These are phyloP conservation scores for Saccharomyces jurei DNA, from an alignment of 805 yeast genomes.

Conservation along the genomic window DNA sequence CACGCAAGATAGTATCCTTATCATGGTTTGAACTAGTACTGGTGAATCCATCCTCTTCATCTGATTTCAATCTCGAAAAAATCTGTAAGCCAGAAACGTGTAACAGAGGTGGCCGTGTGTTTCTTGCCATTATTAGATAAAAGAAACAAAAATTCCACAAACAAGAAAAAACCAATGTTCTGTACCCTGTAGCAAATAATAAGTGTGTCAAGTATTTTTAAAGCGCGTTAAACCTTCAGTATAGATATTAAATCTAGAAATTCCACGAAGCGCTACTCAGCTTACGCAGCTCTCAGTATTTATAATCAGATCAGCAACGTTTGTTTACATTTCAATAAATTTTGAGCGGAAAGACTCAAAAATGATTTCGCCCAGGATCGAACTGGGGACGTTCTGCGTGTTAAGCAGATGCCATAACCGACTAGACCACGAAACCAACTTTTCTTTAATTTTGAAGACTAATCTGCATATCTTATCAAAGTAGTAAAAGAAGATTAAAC, in stretches of 20 bases:
- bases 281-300: neutral
- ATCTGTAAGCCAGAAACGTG: conserved; percentile 12
- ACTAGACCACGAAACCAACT: conserved; percentile 99
- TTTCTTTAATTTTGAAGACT: too few relatives aligned
- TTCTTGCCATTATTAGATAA: neutral
- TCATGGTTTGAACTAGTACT: neutral
- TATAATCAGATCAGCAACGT: neutral
- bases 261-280: too few relatives aligned
- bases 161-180: neutral
- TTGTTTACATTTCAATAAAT: neutral
- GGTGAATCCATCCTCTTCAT: neutral
- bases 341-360: neutral
- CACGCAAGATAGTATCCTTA: neutral
- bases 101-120: neutral
- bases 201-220: neutral
- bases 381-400: conserved; percentile 99
- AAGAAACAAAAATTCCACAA: neutral
- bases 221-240: too few relatives aligned
- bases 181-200: neutral
- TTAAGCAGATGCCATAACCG: conserved; percentile 99
- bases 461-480: too few relatives aligned
- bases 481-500: too few relatives aligned
- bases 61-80: conserved; percentile 2
- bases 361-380: conserved; percentile 99
- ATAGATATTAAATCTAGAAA: too few relatives aligned